phyloP scores from a whole-genome alignment of 2,329 filamentous ascomycete species.

The Pseudocercospora cruenta region DNA sequence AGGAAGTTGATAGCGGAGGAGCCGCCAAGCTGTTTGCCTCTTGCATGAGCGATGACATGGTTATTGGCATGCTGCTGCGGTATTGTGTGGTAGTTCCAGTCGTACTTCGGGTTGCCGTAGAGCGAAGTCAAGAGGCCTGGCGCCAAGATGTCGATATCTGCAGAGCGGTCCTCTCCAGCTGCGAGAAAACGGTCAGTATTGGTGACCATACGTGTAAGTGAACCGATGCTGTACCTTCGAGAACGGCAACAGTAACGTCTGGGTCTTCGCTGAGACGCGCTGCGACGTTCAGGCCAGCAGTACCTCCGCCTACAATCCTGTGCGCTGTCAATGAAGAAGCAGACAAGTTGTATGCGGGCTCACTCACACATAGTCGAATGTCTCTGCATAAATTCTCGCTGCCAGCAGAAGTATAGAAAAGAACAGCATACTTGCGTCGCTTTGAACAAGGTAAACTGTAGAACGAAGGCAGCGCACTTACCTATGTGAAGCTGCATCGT shows the following conservation, averaged over 20 bases:
- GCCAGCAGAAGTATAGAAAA: neutral
- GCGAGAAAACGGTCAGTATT: neutral
- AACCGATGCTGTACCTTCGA: slow-evolving; percentile 28
- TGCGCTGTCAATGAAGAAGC: neutral
- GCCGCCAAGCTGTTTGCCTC: slow-evolving; percentile 44
- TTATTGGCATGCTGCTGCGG: slow-evolving; percentile 17
- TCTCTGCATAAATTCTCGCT: neutral
- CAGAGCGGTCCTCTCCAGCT: slow-evolving; percentile 17
- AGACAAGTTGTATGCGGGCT: neutral
- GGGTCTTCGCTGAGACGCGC: slow-evolving; percentile 33
- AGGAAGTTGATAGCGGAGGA: slow-evolving; percentile 43
- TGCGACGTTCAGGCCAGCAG: slow-evolving; percentile 33
- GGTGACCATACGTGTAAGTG: too few species aligned
- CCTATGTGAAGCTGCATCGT: neutral
- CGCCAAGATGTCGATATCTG: slow-evolving; percentile 23
- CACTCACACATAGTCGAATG: slow-evolving; percentile 16
- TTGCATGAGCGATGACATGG: slow-evolving; percentile 22
- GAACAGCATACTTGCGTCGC: neutral
- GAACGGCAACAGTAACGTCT: slow-evolving; percentile 34
- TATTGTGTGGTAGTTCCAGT: slow-evolving; percentile 25
- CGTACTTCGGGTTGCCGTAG: slow-evolving; percentile 23
- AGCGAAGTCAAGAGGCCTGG: slow-evolving; percentile 18
- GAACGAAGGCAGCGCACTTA: neutral
- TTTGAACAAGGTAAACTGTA: neutral
- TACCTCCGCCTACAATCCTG: slow-evolving; percentile 35